Evolutionary conservation across 2,329 filamentous ascomycete genomes (phyloP).

Genomic region (Aotearoamyces nothofagi): DNA sequence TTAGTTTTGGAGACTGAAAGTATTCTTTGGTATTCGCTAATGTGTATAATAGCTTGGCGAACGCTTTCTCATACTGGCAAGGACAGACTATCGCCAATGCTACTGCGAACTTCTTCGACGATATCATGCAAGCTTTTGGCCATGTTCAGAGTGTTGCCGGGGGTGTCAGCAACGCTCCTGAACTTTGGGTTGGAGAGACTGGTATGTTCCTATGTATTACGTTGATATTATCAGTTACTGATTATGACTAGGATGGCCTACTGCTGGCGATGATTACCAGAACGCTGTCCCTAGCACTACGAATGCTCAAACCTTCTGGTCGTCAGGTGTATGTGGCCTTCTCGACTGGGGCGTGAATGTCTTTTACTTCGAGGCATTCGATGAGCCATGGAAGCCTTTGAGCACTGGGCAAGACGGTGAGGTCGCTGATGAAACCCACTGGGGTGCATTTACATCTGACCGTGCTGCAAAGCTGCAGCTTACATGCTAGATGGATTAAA

Average conservation of each 20-base stretch:
- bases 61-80: conserved; percentile 64
- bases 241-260: conserved; percentile 35
- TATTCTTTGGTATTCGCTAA: conserved; percentile 14
- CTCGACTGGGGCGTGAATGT: conserved; percentile 51
- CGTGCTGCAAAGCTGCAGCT: conserved; percentile 35
- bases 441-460: conserved; percentile 50
- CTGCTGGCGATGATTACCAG: conserved; percentile 46
- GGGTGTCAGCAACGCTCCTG: conserved; percentile 32
- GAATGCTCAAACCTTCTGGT: conserved; percentile 45
- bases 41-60: no score
- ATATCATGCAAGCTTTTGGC: conserved; percentile 46
- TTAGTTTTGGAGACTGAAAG: conserved; percentile 2
- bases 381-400: conserved; percentile 56
- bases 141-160: conserved; percentile 46
- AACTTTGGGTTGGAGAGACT: conserved; percentile 57
- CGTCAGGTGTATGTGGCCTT: conserved; percentile 46
- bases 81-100: conserved; percentile 37
- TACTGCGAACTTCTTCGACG: conserved; percentile 48
- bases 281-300: conserved; percentile 40
- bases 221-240: neutral
- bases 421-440: conserved; percentile 47
- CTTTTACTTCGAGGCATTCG: conserved; percentile 62
- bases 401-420: conserved; percentile 47
- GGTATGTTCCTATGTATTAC: conserved; percentile 17
- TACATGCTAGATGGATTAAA: conserved; percentile 6